These are phyloP conservation scores for Fusarium chuoi DNA, from an alignment of 2,329 filamentous ascomycete genomes.

Conservation along the genomic window DNA sequence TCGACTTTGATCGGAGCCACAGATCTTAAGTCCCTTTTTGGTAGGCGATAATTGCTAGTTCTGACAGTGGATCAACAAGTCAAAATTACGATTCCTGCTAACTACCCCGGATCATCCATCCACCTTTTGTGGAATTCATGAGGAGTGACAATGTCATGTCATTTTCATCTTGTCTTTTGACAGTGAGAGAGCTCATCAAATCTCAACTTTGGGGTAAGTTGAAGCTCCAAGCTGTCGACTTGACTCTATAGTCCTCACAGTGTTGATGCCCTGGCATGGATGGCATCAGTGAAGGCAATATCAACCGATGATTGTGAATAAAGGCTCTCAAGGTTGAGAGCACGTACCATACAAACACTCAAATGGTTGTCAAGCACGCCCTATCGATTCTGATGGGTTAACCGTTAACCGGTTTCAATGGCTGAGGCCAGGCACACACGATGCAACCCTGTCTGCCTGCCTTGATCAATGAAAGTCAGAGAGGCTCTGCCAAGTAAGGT, in stretches of 20 bases:
- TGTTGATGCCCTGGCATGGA: background rate
- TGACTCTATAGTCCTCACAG: background rate
- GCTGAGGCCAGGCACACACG: slow-evolving; percentile 25
- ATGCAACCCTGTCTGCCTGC: slow-evolving; percentile 23
- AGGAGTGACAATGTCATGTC: background rate
- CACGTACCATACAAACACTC: slow-evolving; percentile 1
- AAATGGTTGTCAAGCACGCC: slow-evolving; percentile 27
- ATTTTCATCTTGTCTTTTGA: background rate
- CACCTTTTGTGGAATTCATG: slow-evolving; percentile 10
- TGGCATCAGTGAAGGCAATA: background rate
- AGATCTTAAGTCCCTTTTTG: slow-evolving; percentile 20
- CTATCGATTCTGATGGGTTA: slow-evolving; percentile 13
- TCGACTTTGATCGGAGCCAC: slow-evolving; percentile 15
- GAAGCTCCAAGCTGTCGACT: background rate
- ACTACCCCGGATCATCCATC: slow-evolving; percentile 34
- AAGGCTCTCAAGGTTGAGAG: background rate
- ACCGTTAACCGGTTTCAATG: background rate
- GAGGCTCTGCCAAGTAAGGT: slow-evolving; percentile 17
- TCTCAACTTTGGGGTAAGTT: background rate
- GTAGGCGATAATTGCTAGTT: slow-evolving; percentile 17
- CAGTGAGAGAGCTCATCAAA: slow-evolving; percentile 15
- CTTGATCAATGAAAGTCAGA: background rate
- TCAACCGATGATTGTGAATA: slow-evolving; percentile 5
- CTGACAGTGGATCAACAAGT: slow-evolving; percentile 16
- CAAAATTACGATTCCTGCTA: slow-evolving; percentile 13